Evolutionary conservation across 495 filamentous ascomycete species (phyloP), one percentile per base, ranked within the genome.

Genomic region (Lasiosphaeris hirsuta): DNA sequence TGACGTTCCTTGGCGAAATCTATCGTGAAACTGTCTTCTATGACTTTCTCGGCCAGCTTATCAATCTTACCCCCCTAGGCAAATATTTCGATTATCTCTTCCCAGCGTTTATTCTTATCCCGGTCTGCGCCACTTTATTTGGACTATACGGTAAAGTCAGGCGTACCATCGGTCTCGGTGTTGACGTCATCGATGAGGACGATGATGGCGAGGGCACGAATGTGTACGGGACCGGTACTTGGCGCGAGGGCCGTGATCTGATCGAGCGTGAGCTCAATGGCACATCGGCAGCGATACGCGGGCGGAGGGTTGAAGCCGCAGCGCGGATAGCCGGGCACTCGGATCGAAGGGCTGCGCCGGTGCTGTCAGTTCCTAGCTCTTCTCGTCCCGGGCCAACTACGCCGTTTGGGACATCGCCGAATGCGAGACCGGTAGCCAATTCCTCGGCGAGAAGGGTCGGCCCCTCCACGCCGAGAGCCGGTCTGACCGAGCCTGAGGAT

Each of bases 181-280:
- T 86, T 15, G 75, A 87, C 10, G 84, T 93, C 39, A 85, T 89
- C 40, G 87, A 90, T 23, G 86, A 89, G n/a, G 85, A 88, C 35
- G 85, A 88, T 50, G 78, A 85, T 37, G 86, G 84, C 36, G 86
- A 85, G 38, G 81, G 80, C 47, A 75, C 76, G 5, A 74, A 79
- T 30, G 84, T 80, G 9, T 88, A 85, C 54, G 91, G 91, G 34
- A 83, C 84, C n/a, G 89, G 88, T 18, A 84, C 86, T 13, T 98
- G 94, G 94, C 79, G 92, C 36, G 94, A 98, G 75, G 94, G 94
- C 11, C 81, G 89, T n/a, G 90, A 91, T 33, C 79, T 98, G 10
- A 96, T 98, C 57, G 90, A 96, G 57, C 84, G 92, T 11, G 94
- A 98, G 67, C 68, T 95, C 14, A 84, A 87, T 48, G 87, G 86